Percentiles rank a stretch among this genome's conserved stretches.
Evolutionary conservation across 1,284 basidiomycete genomes (phyloP).

Genomic region (Kwoniella shivajii): DNA sequence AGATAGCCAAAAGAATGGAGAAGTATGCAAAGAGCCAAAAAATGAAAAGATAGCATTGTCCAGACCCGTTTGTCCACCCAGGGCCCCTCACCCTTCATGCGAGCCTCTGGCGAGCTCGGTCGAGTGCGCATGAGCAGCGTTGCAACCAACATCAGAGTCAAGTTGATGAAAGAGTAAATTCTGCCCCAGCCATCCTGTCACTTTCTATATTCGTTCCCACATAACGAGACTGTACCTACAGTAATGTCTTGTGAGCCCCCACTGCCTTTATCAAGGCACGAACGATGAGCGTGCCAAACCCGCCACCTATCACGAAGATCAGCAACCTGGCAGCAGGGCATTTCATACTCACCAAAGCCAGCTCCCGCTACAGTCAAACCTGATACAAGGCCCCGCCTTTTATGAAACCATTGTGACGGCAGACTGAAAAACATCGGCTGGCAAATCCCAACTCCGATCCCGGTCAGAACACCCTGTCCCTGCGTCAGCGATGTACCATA

Average conservation of each 20-base stretch:
- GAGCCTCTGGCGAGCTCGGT: constrained; percentile 37
- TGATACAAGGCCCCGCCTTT: constrained; percentile 35
- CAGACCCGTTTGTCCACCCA: constrained; percentile 30
- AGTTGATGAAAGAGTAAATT: constrained; percentile 43
- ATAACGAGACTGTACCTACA: constrained; percentile 22
- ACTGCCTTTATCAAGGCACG: constrained; percentile 28
- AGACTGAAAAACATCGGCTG: constrained; percentile 43
- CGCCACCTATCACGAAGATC: constrained; percentile 21
- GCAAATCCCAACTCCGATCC: constrained; percentile 34
- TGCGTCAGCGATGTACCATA: neutral
- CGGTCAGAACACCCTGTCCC: constrained; percentile 30
- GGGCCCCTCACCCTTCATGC: constrained; percentile 26
- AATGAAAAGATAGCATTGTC: constrained; percentile 23
- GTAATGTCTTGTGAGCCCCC: constrained; percentile 32
- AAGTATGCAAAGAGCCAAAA: constrained; percentile 32
- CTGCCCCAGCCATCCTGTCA: too few species aligned
- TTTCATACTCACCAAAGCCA: constrained; percentile 26
- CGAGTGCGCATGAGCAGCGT: constrained; percentile 35
- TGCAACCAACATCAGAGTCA: constrained; percentile 22
- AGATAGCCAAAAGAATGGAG: constrained; percentile 31
- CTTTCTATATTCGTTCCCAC: too few species aligned
- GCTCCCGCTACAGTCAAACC: constrained; percentile 44
- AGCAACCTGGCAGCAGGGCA: neutral
- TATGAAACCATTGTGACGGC: constrained; percentile 46
- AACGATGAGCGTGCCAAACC: constrained; percentile 24